A percentile compares a stretch with the other conserved stretches of the same genome.
phyloP scores from a whole-genome alignment of 495 filamentous ascomycete species.

The Penicillium longicatenatum region DNA sequence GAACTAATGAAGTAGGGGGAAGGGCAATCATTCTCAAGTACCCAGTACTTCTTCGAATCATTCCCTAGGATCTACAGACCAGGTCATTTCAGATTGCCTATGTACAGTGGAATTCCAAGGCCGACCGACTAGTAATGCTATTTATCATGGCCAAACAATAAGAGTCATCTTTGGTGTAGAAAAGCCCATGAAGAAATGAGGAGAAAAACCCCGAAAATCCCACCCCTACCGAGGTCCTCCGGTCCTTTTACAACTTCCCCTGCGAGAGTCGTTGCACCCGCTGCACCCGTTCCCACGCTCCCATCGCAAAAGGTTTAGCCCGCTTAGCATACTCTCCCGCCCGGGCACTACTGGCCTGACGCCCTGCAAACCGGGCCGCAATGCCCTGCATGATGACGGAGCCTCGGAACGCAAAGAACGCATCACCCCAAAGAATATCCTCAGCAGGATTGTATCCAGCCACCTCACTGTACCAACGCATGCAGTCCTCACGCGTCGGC shows the following conservation, averaged over 20 bases:
- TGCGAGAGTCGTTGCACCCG: constrained; percentile 37
- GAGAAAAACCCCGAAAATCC: background rate
- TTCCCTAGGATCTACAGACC: background rate
- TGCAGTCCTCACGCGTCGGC: constrained; percentile 67
- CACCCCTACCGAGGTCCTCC: too few relatives aligned
- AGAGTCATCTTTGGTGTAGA: background rate
- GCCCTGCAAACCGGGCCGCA: constrained; percentile 75
- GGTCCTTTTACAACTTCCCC: constrained; percentile 50
- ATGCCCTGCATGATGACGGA: constrained; percentile 94
- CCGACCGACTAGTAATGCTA: too few relatives aligned
- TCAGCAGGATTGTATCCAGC: constrained; percentile 66
- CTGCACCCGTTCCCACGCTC: constrained; percentile 71
- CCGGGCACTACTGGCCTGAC: constrained; percentile 88
- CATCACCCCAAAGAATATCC: constrained; percentile 62
- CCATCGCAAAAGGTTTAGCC: constrained; percentile 65
- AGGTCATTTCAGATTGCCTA: too few relatives aligned
- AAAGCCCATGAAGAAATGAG: background rate
- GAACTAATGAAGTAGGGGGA: background rate
- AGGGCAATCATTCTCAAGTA: background rate
- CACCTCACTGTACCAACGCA: constrained; percentile 74
- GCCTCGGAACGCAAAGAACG: constrained; percentile 65
- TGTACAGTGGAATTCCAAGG: too few relatives aligned
- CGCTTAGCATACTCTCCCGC: constrained; percentile 70
- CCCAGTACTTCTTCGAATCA: background rate
- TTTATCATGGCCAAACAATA: too few relatives aligned